Percentiles rank a stretch among this genome's conserved stretches.
phyloP scores from a whole-genome alignment of 2,329 filamentous ascomycete species.

The Pseudodiploospora longispora region DNA sequence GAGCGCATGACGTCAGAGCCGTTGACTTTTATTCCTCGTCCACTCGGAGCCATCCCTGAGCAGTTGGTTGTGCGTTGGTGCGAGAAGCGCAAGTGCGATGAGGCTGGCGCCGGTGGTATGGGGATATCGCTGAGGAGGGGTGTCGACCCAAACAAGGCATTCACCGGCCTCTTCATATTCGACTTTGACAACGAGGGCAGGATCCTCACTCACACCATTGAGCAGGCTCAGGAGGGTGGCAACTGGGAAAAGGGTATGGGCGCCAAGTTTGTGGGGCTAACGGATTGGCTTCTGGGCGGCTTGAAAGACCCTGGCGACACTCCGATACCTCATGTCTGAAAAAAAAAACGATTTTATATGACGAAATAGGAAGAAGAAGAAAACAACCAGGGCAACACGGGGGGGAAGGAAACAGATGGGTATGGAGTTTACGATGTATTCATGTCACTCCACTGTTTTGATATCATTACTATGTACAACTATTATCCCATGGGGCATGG shows the following conservation, averaged over 20 bases:
- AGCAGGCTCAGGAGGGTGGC: constrained; percentile 77
- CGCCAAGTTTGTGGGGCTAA: constrained; percentile 79
- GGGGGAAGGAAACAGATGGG: too few relatives aligned
- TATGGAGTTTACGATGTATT: too few relatives aligned
- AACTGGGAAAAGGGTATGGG: constrained; percentile 76
- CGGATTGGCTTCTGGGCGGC: constrained; percentile 87
- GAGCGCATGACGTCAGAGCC: constrained; percentile 72
- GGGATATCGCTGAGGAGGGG: constrained; percentile 28
- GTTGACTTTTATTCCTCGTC: constrained; percentile 37
- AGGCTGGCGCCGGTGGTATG: constrained; percentile 34
- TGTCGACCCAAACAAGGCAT: constrained; percentile 60
- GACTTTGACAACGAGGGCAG: constrained; percentile 85
- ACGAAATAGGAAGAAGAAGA: too few relatives aligned
- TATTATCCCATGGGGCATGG: too few relatives aligned
- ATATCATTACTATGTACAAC: too few relatives aligned
- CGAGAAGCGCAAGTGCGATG: constrained; percentile 27
- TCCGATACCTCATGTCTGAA: constrained; percentile 28
- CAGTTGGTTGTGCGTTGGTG: constrained; percentile 90
- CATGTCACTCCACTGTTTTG: too few relatives aligned
- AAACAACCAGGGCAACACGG: too few relatives aligned
- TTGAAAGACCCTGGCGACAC: constrained; percentile 36
- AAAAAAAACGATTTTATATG: constrained; percentile 4
- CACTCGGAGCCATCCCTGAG: constrained; percentile 55
- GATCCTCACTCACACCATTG: constrained; percentile 82
- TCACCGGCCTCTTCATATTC: constrained; percentile 88